Evolutionary conservation across 179 eudicot genomes (phyloP), one percentile per base, ranked within the genome.

Genomic region (Silene coronaria): DNA sequence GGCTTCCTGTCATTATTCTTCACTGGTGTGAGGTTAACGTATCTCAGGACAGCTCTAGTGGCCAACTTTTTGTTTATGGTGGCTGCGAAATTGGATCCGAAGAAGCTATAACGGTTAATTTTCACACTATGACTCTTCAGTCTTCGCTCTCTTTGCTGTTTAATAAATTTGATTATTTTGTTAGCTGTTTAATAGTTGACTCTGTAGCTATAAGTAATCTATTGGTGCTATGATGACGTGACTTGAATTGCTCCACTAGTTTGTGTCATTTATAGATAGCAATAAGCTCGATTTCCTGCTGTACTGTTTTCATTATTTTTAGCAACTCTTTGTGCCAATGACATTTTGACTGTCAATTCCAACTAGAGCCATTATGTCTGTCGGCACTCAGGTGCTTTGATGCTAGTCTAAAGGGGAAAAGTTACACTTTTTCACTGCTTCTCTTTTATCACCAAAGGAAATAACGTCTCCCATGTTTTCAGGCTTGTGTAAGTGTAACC

Each of bases 21-120:
- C 90, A 84, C 71, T 93, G 98, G 95, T 85, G 80, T 67, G 83
- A 78, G 67, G 81, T 78, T 69, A 89, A 64, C 66, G 32, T 79
- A 53, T 82, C 90, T 72, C 80, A 81, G 73, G 84, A 75, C 80
- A 86, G 81, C 82, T 38, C 75, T 57, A 85, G 83, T 30, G 97
- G 98, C 67, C 87, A 89, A 80, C 91, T 93, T 74, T 91, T 88
- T 81, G 88, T 85, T 45, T 93, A 93, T 74, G 98, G 98, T 53
- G 98, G 98, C 80, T 90, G 86, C 80, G 93, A 88, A 76, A 87
- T 91, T 64, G 98, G 98, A 80, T 87, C 97, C 75, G 97, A 91
- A 77, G 98, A 93, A 91, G 98, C 90, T 79, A 75, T 93, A 57
- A 91, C 98, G 89, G 98, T 93, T 78, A 58, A 90, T 67, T 71